Evolutionary conservation across 2,329 filamentous ascomycete species (phyloP), one percentile per base, ranked within the genome.

Genomic region (Tolypocladium sp.): DNA sequence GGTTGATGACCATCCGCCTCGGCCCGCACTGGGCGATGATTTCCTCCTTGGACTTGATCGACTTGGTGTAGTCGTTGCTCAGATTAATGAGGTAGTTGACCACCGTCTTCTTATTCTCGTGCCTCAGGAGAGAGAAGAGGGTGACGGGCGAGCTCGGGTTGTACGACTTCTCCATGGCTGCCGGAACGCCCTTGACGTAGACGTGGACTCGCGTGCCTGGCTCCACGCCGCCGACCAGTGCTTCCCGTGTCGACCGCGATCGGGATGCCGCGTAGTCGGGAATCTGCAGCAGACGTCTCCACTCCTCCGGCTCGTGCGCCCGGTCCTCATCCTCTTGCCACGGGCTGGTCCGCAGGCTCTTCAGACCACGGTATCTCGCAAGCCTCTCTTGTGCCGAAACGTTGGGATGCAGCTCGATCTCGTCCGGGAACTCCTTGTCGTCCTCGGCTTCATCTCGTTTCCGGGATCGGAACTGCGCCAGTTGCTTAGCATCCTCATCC

Each of bases 371-470:
- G 75, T 97, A 99, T 61, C 90, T 85, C 10, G 89, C 85, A 58
- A 99, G 77, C 52, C 94, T 83, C 74, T 99, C 94, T 57, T 91
- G 80, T 0, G 94, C 94, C 52, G 91, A 80, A 4, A 95, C 91
- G 57, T 93, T 84, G 0, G 95, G 94, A 64, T 90, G 91, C 57
- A 99, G 79, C 73, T 99, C 95, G 60, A 99, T 94, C 73, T 99
- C 94, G 65, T 99, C 94, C 0, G 94, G 94, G 73, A 97, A 99
- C 72, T 97, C 93, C 58, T 90, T 84, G 72, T 99, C 94, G 17
- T 97, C 92, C 56, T 92, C 84, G 4, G 86, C 91, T 65, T 97
- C 93, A 30, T 86, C 86, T 57, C 86, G 85, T 68, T 92, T 91
- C 63, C 86, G 86, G 57, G 84, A 81, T 44, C 94, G 86, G 74